A percentile compares a stretch with the other conserved stretches of the same genome.
phyloP scores from a whole-genome alignment of 192 early-diverging fungal species.

The Allomyces arbusculus region DNA sequence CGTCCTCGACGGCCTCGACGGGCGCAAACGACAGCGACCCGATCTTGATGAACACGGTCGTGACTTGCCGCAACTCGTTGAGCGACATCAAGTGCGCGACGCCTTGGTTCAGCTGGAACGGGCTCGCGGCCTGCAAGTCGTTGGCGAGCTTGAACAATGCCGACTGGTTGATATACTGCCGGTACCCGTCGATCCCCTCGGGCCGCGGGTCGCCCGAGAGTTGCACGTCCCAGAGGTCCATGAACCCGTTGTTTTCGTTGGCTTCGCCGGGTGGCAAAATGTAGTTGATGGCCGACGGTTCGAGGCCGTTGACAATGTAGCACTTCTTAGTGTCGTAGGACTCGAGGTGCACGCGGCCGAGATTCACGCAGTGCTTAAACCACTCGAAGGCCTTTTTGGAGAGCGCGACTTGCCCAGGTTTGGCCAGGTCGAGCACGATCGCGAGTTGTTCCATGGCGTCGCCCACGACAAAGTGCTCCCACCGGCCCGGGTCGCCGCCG shows the following conservation, averaged over 20 bases:
- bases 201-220: slow-evolving; percentile 2
- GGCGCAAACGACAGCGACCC: slow-evolving; percentile 17
- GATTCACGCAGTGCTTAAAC: slow-evolving; percentile 14
- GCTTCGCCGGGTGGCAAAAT: background rate
- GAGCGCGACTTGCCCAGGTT: slow-evolving; percentile 14
- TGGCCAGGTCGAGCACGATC: slow-evolving; percentile 22
- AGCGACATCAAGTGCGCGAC: slow-evolving; percentile 18
- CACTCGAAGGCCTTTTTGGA: slow-evolving; percentile 19
- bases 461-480: slow-evolving; percentile 33
- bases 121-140: slow-evolving; percentile 24
- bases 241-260: slow-evolving; percentile 3
- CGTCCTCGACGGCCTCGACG: slow-evolving; percentile 9
- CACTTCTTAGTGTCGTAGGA: slow-evolving; percentile 19
- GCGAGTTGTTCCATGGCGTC: slow-evolving; percentile 26
- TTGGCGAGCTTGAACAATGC: slow-evolving; percentile 29
- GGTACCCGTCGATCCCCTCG: slow-evolving; percentile 15
- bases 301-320: background rate
- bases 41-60: slow-evolving; percentile 28
- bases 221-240: slow-evolving; percentile 13
- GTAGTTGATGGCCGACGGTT: background rate
- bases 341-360: slow-evolving; percentile 14
- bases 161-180: slow-evolving; percentile 23
- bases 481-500: slow-evolving; percentile 17
- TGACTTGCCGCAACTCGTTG: slow-evolving; percentile 25
- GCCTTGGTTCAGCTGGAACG: slow-evolving; percentile 16